Evolutionary conservation across 2,329 filamentous ascomycete species (phyloP).

Genomic region (Xylariaceae sp.): DNA sequence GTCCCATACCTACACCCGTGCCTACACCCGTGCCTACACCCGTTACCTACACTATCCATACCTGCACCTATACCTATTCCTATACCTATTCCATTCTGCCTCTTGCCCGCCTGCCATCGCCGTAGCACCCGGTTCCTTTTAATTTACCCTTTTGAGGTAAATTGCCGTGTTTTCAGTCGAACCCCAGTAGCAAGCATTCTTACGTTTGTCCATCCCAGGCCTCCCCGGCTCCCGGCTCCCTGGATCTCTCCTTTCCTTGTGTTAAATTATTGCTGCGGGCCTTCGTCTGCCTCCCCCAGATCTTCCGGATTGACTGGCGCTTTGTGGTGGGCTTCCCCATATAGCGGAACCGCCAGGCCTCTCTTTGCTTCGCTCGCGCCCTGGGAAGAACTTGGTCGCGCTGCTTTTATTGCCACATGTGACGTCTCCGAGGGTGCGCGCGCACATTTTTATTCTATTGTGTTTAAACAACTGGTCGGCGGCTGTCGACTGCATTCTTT

Average conservation of each 20-base stretch:
- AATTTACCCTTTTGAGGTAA: conserved; percentile 7
- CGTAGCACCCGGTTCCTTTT: conserved; percentile 7
- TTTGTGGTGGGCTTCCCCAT: conserved; percentile 21
- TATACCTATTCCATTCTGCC: conserved; percentile 5
- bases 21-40: conserved; percentile 7
- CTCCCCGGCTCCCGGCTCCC: conserved; percentile 16
- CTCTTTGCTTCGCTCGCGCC: conserved; percentile 7
- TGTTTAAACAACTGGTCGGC: conserved; percentile 1
- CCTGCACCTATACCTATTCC: conserved; percentile 7
- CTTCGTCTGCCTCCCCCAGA: conserved; percentile 19
- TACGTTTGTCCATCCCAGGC: conserved; percentile 14
- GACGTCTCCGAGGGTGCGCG: not conserved
- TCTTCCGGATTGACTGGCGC: conserved; percentile 22
- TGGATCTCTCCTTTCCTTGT: conserved; percentile 22
- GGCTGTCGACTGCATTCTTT: not conserved
- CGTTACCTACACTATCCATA: not conserved
- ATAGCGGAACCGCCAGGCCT: conserved; percentile 8
- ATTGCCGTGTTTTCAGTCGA: conserved; percentile 4
- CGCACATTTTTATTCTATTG: conserved; percentile 1
- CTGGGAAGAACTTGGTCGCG: conserved; percentile 1
- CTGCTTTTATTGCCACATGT: conserved; percentile 6
- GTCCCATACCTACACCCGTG: not conserved
- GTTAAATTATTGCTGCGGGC: conserved; percentile 17
- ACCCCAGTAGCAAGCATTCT: conserved; percentile 7
- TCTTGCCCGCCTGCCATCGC: conserved; percentile 10